These are phyloP conservation scores for Ustilago cynodontis DNA, from an alignment of 1,284 basidiomycete species.

Conservation along the genomic window DNA sequence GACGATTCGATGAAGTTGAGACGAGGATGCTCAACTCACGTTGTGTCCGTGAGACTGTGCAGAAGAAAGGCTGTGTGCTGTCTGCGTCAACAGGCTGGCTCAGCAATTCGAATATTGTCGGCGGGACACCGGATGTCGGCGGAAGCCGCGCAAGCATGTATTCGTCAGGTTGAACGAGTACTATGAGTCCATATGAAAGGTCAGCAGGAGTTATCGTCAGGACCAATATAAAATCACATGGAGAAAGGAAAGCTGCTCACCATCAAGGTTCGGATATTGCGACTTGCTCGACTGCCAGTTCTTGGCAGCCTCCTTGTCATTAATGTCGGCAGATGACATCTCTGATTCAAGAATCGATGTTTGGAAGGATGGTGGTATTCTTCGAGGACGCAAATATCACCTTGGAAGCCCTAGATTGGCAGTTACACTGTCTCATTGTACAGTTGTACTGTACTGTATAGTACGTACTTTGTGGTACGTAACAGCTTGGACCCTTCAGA, in stretches of 20 bases:
- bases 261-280: conserved; percentile 35
- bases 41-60: conserved; percentile 42
- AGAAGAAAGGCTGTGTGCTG: conserved; percentile 16
- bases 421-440: too few species aligned
- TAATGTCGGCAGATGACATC: conserved; percentile 8
- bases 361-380: background rate
- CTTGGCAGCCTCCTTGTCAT: conserved; percentile 25
- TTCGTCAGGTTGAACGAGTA: conserved; percentile 36
- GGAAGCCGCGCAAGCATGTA: conserved; percentile 38
- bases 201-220: background rate
- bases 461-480: background rate
- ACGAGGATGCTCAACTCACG: conserved; percentile 45
- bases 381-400: too few species aligned
- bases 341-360: background rate
- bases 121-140: conserved; percentile 9
- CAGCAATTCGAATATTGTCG: conserved; percentile 22
- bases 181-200: conserved; percentile 1
- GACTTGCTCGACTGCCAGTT: conserved; percentile 39
- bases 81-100: background rate
- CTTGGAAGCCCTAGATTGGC: too few species aligned
- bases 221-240: background rate
- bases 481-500: background rate
- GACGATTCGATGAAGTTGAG: conserved; percentile 14
- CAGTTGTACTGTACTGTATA: background rate
- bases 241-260: conserved; percentile 16